phyloP scores from a whole-genome alignment of 768 basidiomycete species.

The Galerina marginata region DNA sequence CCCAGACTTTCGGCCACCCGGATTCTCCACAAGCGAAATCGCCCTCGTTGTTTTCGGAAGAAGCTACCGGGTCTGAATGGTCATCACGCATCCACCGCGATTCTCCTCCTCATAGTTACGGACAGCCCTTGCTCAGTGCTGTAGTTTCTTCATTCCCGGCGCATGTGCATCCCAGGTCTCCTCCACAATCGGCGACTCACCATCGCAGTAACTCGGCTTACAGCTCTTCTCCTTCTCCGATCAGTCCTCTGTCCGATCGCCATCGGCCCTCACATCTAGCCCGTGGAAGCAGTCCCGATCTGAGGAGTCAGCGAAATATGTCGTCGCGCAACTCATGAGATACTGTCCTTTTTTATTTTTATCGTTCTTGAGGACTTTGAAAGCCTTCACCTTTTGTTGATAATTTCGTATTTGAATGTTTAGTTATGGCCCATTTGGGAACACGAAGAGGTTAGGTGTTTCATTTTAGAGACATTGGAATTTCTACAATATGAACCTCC shows the following conservation, averaged over 20 bases:
- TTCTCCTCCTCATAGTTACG: conserved; percentile 3
- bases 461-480: background rate
- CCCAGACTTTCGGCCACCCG: conserved; percentile 22
- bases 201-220: conserved; percentile 16
- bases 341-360: conserved; percentile 1
- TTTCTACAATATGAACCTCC: background rate
- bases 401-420: background rate
- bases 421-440: background rate
- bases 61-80: conserved; percentile 18
- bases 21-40: conserved; percentile 14
- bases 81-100: conserved; percentile 7
- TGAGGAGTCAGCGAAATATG: conserved; percentile 4
- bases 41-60: conserved; percentile 21
- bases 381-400: conserved; percentile 9
- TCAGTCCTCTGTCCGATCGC: background rate
- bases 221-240: background rate
- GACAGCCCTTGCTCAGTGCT: conserved; percentile 19
- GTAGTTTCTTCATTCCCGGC: conserved; percentile 14
- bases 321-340: conserved; percentile 5
- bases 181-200: conserved; percentile 10
- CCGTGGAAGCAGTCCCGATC: conserved; percentile 14
- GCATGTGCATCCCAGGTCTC: conserved; percentile 1
- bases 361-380: conserved; percentile 15
- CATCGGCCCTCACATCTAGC: conserved; percentile 12
- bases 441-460: background rate